A percentile compares a stretch with the other conserved stretches of the same genome.
These are phyloP conservation scores for Pythium dissimile DNA, from an alignment of 352 stramenopile genomes.

Conservation along the genomic window DNA sequence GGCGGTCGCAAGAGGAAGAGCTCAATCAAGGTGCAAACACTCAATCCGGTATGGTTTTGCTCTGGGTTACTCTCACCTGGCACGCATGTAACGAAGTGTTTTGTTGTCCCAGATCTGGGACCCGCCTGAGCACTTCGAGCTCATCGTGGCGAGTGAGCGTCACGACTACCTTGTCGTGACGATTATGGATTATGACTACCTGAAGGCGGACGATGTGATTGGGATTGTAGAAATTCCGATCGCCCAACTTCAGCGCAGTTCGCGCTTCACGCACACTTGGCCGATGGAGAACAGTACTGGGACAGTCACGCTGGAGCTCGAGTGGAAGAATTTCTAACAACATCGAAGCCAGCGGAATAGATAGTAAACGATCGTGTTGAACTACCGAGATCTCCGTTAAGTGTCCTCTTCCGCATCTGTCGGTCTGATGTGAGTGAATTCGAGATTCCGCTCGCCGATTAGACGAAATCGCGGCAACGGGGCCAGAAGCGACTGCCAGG, in stretches of 20 bases:
- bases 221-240: constrained; percentile 36
- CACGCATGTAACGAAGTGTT: neutral
- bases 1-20: constrained; percentile 34
- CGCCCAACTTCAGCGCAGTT: constrained; percentile 31
- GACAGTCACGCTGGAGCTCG: constrained; percentile 34
- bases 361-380: no score
- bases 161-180: constrained; percentile 37
- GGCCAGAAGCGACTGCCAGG: constrained; percentile 15
- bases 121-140: constrained; percentile 37
- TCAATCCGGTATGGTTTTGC: constrained; percentile 33
- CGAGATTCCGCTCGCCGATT: neutral
- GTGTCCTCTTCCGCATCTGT: no score
- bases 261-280: constrained; percentile 30
- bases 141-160: constrained; percentile 35
- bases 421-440: no score
- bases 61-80: neutral
- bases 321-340: constrained; percentile 41
- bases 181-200: constrained; percentile 48
- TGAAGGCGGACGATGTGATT: constrained; percentile 44
- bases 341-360: no score
- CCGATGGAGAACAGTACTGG: constrained; percentile 34
- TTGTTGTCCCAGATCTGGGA: constrained; percentile 36
- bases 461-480: constrained; percentile 9
- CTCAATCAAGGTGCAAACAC: constrained; percentile 31
- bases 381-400: no score